Conservation (phyloP, 495 filamentous ascomycete species). For the Aspergillus nidulans region DNA sequence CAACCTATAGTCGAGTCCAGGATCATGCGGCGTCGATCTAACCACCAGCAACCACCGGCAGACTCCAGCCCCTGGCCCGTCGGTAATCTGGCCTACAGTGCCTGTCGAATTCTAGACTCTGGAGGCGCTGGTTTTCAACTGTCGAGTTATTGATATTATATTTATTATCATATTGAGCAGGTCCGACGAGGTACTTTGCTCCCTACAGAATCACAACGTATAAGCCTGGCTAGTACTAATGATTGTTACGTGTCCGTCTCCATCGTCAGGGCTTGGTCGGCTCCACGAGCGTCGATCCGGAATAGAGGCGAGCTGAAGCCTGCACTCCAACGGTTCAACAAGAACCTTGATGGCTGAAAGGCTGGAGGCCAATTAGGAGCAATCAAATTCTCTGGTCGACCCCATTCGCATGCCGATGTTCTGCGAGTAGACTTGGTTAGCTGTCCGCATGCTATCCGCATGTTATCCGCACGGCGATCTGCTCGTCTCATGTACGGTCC, state of each 20-base stretch:
- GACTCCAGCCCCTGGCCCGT: neutral
- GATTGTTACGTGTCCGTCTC: neutral
- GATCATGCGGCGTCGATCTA: neutral
- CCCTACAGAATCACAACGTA: neutral
- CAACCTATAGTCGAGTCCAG: too few species aligned
- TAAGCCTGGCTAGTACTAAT: neutral
- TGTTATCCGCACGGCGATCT: neutral
- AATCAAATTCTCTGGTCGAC: neutral
- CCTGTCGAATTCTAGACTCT: neutral
- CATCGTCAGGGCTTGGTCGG: neutral
- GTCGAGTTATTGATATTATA: neutral
- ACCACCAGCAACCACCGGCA: neutral
- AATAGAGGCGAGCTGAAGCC: neutral
- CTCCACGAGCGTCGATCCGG: constrained; percentile 2
- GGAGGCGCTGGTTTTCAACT: neutral
- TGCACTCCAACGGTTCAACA: too few species aligned
- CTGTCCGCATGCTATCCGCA: neutral
- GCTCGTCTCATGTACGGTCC: neutral
- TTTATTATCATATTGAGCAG: neutral
- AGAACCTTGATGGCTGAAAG: neutral
- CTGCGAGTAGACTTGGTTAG: neutral
- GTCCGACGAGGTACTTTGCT: neutral
- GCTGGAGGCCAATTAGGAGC: neutral
- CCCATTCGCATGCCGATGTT: neutral
- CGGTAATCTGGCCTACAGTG: neutral